These are phyloP conservation scores for Scedosporium dehoogii DNA, from an alignment of 2,329 filamentous ascomycete species.

Conservation along the genomic window DNA sequence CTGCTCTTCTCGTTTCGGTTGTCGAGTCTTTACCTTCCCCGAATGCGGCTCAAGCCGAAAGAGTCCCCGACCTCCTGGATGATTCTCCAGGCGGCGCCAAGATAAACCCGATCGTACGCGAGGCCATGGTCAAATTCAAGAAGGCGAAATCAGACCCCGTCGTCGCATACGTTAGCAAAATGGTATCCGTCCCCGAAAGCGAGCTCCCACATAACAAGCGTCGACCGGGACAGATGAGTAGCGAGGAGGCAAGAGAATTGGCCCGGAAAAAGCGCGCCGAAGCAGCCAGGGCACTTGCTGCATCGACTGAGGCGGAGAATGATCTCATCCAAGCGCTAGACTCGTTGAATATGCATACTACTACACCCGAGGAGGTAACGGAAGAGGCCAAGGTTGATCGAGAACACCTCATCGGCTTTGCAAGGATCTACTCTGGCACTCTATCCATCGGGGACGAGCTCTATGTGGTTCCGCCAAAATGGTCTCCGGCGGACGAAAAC, in stretches of 20 bases:
- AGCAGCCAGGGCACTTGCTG: conserved; percentile 67
- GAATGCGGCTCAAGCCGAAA: conserved; percentile 63
- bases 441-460: conserved; percentile 82
- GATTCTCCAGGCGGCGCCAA: conserved; percentile 66
- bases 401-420: conserved; percentile 90
- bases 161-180: conserved; percentile 94
- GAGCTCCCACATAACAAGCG: conserved; percentile 83
- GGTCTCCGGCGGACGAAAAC: conserved; percentile 69
- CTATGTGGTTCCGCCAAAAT: conserved; percentile 89
- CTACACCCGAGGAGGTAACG: conserved; percentile 36
- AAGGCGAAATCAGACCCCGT: conserved; percentile 61
- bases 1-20: conserved; percentile 84
- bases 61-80: conserved; percentile 70
- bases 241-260: conserved; percentile 82
- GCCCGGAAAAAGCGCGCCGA: conserved; percentile 84
- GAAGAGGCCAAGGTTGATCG: conserved; percentile 56
- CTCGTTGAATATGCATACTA: conserved; percentile 33
- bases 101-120: conserved; percentile 58
- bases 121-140: conserved; percentile 78
- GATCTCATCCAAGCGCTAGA: conserved; percentile 4
- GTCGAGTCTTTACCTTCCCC: conserved; percentile 89
- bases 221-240: conserved; percentile 59
- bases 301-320: conserved; percentile 27
- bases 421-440: conserved; percentile 84
- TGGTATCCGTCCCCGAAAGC: conserved; percentile 90